phyloP scores from a whole-genome alignment of 2,329 filamentous ascomycete species.

The Cryphonectria naterciae region DNA sequence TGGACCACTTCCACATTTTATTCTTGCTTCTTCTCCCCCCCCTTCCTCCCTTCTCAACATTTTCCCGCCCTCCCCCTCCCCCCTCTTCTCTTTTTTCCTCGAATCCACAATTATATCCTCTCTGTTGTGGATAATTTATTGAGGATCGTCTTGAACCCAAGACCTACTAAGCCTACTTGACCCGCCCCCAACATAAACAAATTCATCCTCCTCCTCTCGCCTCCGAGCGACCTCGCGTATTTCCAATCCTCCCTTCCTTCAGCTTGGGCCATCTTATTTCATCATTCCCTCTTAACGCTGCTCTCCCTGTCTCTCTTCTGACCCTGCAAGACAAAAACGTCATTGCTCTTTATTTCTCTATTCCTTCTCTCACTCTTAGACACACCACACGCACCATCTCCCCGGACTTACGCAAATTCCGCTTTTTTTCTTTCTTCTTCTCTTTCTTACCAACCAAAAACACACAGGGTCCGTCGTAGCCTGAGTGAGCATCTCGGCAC shows the following conservation, averaged over 20 bases:
- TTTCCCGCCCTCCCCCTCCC: neutral
- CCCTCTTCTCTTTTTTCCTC: neutral
- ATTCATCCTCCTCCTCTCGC: neutral
- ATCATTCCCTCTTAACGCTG: neutral
- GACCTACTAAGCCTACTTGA: neutral
- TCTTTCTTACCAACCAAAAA: neutral
- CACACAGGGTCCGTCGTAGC: slow-evolving; percentile 24
- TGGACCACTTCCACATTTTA: neutral
- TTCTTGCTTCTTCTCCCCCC: neutral
- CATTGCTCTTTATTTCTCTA: neutral
- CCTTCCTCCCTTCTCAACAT: too few species aligned
- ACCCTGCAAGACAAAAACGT: neutral
- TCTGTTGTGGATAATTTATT: neutral
- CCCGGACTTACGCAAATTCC: slow-evolving; percentile 11
- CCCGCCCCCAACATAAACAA: neutral
- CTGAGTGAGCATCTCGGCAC: slow-evolving; percentile 20
- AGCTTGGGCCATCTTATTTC: slow-evolving; percentile 3
- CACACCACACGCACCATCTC: too few species aligned
- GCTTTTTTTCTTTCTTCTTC: neutral
- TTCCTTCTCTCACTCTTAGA: neutral
- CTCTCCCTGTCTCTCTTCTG: neutral
- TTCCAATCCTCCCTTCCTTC: slow-evolving; percentile 1
- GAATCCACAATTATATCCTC: neutral
- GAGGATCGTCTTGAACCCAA: neutral
- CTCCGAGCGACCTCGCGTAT: neutral